Percentiles rank a stretch among this genome's conserved stretches.
Evolutionary conservation across 169 alveolate species (phyloP).

Genomic region (Plasmodium vivax): DNA sequence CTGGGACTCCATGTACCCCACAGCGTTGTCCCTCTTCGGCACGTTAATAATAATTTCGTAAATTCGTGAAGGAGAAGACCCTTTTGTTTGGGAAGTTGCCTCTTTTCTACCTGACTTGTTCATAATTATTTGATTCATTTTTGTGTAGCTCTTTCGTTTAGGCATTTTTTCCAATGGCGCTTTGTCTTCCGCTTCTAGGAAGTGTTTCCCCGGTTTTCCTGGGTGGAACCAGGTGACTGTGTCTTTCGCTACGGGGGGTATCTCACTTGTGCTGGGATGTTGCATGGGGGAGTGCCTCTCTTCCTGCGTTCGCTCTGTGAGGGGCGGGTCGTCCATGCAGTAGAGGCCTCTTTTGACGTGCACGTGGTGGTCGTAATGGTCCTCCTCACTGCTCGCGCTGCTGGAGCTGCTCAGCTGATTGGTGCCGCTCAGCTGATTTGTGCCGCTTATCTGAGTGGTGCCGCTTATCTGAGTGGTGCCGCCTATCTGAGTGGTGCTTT

Average conservation of each 20-base stretch:
- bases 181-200: constrained; percentile 15
- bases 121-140: neutral
- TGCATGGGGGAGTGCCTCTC: neutral
- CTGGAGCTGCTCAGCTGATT: neutral
- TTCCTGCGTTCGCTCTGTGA: neutral
- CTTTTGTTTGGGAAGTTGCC: neutral
- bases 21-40: neutral
- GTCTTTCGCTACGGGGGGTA: neutral
- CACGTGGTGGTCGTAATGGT: neutral
- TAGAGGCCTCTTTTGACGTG: neutral
- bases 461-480: no score
- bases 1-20: constrained; percentile 8
- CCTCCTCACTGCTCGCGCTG: neutral
- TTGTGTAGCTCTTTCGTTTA: neutral
- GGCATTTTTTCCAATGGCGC: constrained; percentile 23
- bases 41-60: constrained; percentile 33
- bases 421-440: neutral
- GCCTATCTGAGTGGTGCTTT: no score
- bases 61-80: neutral
- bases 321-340: neutral
- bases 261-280: neutral
- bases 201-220: neutral
- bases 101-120: neutral
- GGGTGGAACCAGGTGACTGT: neutral
- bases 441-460: no score